A percentile compares a stretch with the other conserved stretches of the same genome.
Conservation (phyloP, 371 early-diverging fungal genomes). For the Apophysomyces elegans region DNA sequence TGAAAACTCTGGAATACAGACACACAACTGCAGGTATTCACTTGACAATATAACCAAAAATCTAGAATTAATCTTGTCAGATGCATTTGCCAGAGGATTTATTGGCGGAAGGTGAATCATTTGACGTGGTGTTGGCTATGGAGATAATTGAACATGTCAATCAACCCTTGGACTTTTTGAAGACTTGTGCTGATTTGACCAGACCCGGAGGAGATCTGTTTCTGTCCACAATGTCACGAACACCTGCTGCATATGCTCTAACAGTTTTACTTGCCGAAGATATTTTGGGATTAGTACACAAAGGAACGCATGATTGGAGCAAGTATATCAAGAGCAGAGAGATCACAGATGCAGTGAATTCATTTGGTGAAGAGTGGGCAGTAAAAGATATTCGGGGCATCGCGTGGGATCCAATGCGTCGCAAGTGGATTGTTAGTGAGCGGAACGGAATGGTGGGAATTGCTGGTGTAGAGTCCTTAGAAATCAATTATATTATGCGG, state of each 20-base stretch:
- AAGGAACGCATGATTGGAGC: conserved; percentile 86
- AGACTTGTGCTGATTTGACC: conserved; percentile 62
- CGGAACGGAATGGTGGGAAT: conserved; percentile 38
- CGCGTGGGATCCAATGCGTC: conserved; percentile 46
- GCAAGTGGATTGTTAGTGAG: conserved; percentile 43
- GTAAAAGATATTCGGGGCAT: conserved; percentile 53
- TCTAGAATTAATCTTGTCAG: not conserved
- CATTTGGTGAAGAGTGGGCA: conserved; percentile 45
- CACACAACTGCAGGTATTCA: conserved; percentile 71
- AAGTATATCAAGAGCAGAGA: conserved; percentile 73
- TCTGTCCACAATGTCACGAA: conserved; percentile 92
- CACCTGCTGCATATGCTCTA: conserved; percentile 72
- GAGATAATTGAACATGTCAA: conserved; percentile 95
- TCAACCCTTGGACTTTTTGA: conserved; percentile 74
- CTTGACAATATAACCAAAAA: conserved; percentile 8
- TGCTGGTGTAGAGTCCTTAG: conserved; percentile 42
- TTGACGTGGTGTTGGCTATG: conserved; percentile 86
- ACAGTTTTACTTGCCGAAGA: conserved; percentile 90
- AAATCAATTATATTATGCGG: conserved; percentile 53
- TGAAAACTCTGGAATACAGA: conserved; percentile 65
- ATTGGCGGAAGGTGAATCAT: conserved; percentile 55
- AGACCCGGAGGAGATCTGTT: conserved; percentile 79
- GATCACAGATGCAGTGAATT: conserved; percentile 25
- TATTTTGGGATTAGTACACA: conserved; percentile 77
- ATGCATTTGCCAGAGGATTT: conserved; percentile 56